Percentiles rank a stretch among this genome's conserved stretches.
Conservation (phyloP, 352 stramenopile genomes). For the Aphanomyces euteiches region DNA sequence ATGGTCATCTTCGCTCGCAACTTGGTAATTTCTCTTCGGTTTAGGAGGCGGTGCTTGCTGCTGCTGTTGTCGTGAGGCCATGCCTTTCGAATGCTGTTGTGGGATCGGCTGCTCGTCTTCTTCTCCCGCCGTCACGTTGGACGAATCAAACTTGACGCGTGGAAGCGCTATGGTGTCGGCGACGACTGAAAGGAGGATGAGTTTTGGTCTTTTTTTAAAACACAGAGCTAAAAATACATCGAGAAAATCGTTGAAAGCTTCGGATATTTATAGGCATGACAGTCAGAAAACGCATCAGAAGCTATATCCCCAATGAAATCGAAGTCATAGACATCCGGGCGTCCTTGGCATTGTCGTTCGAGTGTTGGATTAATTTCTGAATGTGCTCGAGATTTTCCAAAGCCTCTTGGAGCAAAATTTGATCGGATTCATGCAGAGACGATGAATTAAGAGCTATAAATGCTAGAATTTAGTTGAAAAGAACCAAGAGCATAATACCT, state of each 20-base stretch:
- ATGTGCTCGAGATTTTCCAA: neutral
- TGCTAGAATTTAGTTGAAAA: neutral
- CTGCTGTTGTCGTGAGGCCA: neutral
- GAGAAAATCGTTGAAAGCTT: too few relatives aligned
- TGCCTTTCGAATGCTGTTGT: neutral
- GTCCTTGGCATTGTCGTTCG: neutral
- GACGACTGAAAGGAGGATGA: neutral
- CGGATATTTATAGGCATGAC: too few relatives aligned
- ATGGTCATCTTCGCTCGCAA: conserved; percentile 43
- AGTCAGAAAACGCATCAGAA: too few relatives aligned
- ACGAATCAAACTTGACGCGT: conserved; percentile 31
- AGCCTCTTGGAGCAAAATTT: neutral
- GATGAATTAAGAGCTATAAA: neutral
- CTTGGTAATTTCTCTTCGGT: conserved; percentile 60
- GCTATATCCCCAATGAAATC: too few relatives aligned
- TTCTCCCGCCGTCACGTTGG: conserved; percentile 3
- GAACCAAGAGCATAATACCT: neutral
- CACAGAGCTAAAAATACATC: neutral
- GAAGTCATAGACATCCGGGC: too few relatives aligned
- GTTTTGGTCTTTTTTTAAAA: too few relatives aligned
- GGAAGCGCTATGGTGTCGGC: conserved; percentile 27
- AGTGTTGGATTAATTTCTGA: neutral
- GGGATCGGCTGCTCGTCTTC: neutral
- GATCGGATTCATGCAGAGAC: neutral
- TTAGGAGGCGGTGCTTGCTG: conserved; percentile 57